Conservation (phyloP, 495 filamentous ascomycete species). For the Xylaria scruposa region DNA sequence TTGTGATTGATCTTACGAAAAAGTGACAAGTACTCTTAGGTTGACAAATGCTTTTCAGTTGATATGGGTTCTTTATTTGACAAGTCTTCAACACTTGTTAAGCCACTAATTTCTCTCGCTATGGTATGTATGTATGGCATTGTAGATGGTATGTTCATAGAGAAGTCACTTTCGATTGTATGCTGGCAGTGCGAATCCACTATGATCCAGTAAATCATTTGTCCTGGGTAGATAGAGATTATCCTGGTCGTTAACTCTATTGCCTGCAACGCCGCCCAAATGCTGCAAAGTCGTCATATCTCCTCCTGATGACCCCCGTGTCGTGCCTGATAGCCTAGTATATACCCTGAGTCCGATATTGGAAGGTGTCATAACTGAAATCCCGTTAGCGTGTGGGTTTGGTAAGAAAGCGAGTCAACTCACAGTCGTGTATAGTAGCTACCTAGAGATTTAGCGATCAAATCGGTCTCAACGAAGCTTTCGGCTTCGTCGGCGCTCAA, state of each 20-base stretch:
- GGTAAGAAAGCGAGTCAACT: slow-evolving; percentile 36
- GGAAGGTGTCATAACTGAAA: slow-evolving; percentile 75
- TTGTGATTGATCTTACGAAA: background rate
- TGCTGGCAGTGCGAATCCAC: slow-evolving; percentile 22
- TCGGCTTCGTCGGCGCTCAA: slow-evolving; percentile 76
- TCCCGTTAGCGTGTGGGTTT: slow-evolving; percentile 23
- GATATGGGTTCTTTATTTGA: background rate
- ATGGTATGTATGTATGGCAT: slow-evolving; percentile 30
- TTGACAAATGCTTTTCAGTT: background rate
- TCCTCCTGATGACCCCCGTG: slow-evolving; percentile 23
- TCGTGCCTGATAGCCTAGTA: slow-evolving; percentile 55
- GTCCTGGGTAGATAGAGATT: slow-evolving; percentile 35
- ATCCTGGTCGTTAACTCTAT: slow-evolving; percentile 39
- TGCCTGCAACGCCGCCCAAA: slow-evolving; percentile 46
- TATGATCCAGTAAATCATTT: slow-evolving; percentile 35
- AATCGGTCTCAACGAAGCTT: slow-evolving; percentile 72
- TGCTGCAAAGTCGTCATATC: slow-evolving; percentile 40
- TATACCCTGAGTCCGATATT: slow-evolving; percentile 80
- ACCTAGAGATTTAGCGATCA: slow-evolving; percentile 72
- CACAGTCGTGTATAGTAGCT: slow-evolving; percentile 80
- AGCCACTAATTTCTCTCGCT: slow-evolving; percentile 19
- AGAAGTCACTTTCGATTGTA: slow-evolving; percentile 27
- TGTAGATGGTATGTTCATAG: slow-evolving; percentile 25
- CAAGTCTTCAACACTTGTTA: background rate
- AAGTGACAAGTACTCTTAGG: background rate